phyloP scores from a whole-genome alignment of 2,329 filamentous ascomycete genomes.

The Helotiales sp. region DNA sequence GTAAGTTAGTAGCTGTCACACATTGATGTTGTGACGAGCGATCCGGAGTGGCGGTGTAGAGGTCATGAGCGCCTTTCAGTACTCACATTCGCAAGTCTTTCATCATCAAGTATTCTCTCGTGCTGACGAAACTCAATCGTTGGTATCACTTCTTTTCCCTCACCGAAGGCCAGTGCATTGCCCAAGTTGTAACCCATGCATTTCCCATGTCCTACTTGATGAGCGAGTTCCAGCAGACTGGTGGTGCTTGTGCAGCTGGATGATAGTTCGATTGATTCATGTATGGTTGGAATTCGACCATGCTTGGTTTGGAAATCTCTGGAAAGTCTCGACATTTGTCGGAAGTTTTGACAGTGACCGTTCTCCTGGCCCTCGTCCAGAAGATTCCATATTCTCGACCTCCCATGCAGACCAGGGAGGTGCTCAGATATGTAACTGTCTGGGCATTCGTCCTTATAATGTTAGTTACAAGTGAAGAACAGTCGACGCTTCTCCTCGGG shows the following conservation, averaged over 20 bases:
- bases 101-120: background rate
- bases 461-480: background rate
- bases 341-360: background rate
- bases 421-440: background rate
- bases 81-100: background rate
- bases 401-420: background rate
- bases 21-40: too few species aligned
- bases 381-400: background rate
- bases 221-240: background rate
- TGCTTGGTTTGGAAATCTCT: background rate
- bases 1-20: background rate
- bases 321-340: too few species aligned
- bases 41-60: background rate
- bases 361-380: background rate
- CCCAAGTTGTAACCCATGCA: background rate
- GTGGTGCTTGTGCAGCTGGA: background rate
- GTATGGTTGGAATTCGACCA: background rate
- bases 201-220: background rate
- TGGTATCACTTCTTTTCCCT: background rate
- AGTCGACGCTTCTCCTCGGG: background rate
- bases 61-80: background rate
- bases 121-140: background rate
- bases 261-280: background rate
- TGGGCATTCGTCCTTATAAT: background rate
- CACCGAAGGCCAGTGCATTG: background rate